Evolutionary conservation across 192 early-diverging fungal genomes (phyloP), one percentile per base, ranked within the genome.

Genomic region (Umbelopsis sp.): DNA sequence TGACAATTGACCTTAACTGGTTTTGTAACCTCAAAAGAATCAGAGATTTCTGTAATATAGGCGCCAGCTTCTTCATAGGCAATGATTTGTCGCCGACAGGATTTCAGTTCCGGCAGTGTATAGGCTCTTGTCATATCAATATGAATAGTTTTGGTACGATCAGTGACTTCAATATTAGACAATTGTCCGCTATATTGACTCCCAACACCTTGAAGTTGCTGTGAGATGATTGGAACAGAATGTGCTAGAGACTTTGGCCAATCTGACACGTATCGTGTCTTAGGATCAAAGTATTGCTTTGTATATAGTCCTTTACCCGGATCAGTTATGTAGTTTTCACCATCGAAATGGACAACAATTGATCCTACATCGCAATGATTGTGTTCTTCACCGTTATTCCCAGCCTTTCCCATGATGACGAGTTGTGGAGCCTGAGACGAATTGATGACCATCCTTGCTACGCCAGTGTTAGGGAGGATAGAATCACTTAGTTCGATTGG

Each of bases 271-370:
- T 62, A 62, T 20, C 56, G 56, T 3, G 56, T 62, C 17, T 62
- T 62, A 16, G 31, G 26, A 62, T 62, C 56, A 62, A 32, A 62
- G 56, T 62, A 62, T 32, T 62, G 56, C 17, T 62, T 62, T 7
- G 24, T 62, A 20, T 62, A 62, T 12, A 62, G 16, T 34, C 56
- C 56, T 34, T 62, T 62, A n/a, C 56, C 56, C 2, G 56, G 56
- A 16, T 62, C 56, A 2, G 56, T 62, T 20, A 62, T 34, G 17
- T 34, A 62, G 17, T 62, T 62, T 4, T 29, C 56, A 34, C 31
- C 56, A 3, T 36, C 20, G 31, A 34, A 62, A 14, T 62, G 56
- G 16, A 62, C 31, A 0, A 62, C 56, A 62, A 62, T 34, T 0
- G 56, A 62, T 12, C 56, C 56, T 1, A 62, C 16, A 20, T 62